A percentile compares a stretch with the other conserved stretches of the same genome.
These are phyloP conservation scores for Mycena metata DNA, from an alignment of 768 basidiomycete species.

Conservation along the genomic window DNA sequence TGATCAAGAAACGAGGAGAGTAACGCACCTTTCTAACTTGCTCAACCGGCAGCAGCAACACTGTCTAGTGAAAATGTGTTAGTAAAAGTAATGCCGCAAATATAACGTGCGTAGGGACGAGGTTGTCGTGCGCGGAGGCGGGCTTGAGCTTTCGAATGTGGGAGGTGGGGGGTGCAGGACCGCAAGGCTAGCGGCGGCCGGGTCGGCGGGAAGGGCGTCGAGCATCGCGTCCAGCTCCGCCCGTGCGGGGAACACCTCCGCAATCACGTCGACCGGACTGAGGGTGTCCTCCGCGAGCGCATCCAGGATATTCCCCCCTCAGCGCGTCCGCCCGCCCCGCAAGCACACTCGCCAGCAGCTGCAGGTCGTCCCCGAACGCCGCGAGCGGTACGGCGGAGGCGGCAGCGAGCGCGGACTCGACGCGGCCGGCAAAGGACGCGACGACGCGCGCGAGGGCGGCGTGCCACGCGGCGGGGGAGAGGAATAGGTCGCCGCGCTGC, in stretches of 20 bases:
- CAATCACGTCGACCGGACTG: constrained; percentile 55
- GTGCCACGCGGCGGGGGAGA: constrained; percentile 19
- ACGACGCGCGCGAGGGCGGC: constrained; percentile 27
- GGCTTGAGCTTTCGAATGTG: constrained; percentile 43
- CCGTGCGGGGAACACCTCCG: constrained; percentile 66
- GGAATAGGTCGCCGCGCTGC: constrained; percentile 27
- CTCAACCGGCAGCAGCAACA: too few species aligned
- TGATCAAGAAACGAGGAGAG: too few species aligned
- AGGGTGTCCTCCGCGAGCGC: constrained; percentile 52
- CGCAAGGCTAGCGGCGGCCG: constrained; percentile 68
- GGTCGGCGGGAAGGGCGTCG: constrained; percentile 57
- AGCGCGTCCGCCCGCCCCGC: constrained; percentile 41
- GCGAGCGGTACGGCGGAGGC: background rate
- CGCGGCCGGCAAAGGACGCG: constrained; percentile 16
- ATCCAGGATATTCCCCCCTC: constrained; percentile 54
- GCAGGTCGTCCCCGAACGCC: constrained; percentile 27
- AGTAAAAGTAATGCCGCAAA: too few species aligned
- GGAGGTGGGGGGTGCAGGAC: constrained; percentile 72
- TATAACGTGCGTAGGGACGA: constrained; percentile 77
- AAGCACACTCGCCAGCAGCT: constrained; percentile 55
- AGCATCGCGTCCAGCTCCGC: constrained; percentile 64
- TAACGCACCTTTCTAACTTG: too few species aligned
- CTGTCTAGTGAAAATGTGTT: too few species aligned
- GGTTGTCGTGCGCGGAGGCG: constrained; percentile 53
- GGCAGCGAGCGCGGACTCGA: constrained; percentile 24